Conservation (phyloP, 176 grass and related monocot species). For the Bromus sterilis region DNA sequence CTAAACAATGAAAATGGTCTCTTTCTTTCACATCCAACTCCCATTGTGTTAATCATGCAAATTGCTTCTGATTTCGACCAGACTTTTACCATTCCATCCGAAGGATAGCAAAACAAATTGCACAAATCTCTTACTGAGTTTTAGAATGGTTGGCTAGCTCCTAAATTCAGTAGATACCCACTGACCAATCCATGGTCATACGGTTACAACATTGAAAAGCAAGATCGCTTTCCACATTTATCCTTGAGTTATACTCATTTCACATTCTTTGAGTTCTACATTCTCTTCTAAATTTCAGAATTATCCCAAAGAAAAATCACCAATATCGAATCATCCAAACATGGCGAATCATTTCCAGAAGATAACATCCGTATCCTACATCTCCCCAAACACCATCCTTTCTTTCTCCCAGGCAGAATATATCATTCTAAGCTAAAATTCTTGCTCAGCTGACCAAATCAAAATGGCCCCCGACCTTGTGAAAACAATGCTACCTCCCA, state of each 20-base stretch:
- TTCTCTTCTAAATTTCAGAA: neutral
- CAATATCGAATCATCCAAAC: neutral
- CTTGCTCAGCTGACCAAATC: conserved; percentile 4
- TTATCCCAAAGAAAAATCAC: neutral
- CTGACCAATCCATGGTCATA: neutral
- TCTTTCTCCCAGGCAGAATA: neutral
- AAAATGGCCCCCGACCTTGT: neutral
- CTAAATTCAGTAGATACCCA: neutral
- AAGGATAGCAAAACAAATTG: neutral
- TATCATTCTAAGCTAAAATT: neutral
- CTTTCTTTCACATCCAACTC: neutral
- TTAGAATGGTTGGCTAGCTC: neutral
- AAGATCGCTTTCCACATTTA: neutral
- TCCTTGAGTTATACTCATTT: neutral
- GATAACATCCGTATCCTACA: neutral
- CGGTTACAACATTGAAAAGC: conserved; percentile 1
- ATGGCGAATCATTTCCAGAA: conserved; percentile 4
- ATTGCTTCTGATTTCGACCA: conserved; percentile 1
- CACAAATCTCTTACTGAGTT: neutral
- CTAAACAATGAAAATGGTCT: neutral
- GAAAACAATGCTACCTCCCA: neutral
- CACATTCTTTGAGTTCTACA: neutral
- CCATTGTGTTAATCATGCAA: neutral
- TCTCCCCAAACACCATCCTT: neutral
- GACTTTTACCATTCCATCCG: neutral